A percentile compares a stretch with the other conserved stretches of the same genome.
Evolutionary conservation across 768 basidiomycete species (phyloP).

Genomic region (Chalciporus chontae): DNA sequence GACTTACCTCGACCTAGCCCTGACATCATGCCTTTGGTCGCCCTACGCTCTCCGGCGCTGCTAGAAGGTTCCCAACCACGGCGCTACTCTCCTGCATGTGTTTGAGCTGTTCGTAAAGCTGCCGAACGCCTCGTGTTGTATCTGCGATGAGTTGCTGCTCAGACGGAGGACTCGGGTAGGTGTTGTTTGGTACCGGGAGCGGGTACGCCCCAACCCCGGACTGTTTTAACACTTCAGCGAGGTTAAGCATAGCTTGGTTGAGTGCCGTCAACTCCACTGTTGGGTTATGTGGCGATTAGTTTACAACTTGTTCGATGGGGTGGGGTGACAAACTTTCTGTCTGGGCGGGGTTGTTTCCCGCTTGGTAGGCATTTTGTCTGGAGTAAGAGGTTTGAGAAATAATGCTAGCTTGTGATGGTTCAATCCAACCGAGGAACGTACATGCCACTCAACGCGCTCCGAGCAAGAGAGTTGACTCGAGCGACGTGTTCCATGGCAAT

Average conservation of each 20-base stretch:
- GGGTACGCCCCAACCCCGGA: conserved; percentile 69
- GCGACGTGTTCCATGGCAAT: conserved; percentile 46
- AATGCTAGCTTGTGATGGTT: neutral
- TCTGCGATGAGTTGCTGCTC: conserved; percentile 47
- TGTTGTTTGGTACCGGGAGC: conserved; percentile 31
- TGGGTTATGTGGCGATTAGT: neutral
- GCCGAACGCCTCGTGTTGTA: conserved; percentile 40
- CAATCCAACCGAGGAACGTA: conserved; percentile 29
- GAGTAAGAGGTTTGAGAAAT: neutral
- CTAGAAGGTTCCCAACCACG: conserved; percentile 45
- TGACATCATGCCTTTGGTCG: conserved; percentile 11
- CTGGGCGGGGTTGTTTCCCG: conserved; percentile 49
- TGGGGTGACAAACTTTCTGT: conserved; percentile 44
- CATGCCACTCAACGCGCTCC: conserved; percentile 51
- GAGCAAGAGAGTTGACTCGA: conserved; percentile 46
- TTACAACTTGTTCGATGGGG: neutral
- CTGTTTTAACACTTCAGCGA: conserved; percentile 49
- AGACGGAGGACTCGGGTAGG: conserved; percentile 27
- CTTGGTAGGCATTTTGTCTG: conserved; percentile 62
- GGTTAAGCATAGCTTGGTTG: conserved; percentile 44
- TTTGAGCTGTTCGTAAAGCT: conserved; percentile 48
- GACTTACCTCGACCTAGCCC: too few relatives aligned
- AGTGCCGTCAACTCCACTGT: conserved; percentile 48
- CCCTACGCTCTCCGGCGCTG: conserved; percentile 24
- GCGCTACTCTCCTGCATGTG: conserved; percentile 54